Base-by-base conservation (phyloP, 305 asterid genomes). In the Solanum hybrid region DNA sequence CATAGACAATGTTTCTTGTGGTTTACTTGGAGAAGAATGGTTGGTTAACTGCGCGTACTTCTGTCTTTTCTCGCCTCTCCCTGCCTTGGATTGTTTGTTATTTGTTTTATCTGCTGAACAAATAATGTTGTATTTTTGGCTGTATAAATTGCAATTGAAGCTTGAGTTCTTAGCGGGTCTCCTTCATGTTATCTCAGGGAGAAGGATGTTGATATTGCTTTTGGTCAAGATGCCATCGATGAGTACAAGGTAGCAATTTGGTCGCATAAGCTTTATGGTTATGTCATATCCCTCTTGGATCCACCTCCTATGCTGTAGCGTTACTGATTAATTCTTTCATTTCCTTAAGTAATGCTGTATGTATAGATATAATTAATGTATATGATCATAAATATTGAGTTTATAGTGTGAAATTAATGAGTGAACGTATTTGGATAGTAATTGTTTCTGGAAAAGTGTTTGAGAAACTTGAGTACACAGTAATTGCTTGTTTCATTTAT, bases 221-320 rank as follows among this genome's bases (percentile, higher is more conserved):
- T 96, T 94, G 98, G 98, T 88, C 99, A 97, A 91, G 99, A 97
- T 94, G 96, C 98, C 75, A 97, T 98, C 83, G 99, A 98, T 91
- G 99, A 98, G 93, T 95, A 92, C 94, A 98, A 97, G 99, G 99
- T 97, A 93, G 85, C 75, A 86, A 84, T 93, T 91, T 86, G 46
- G 69, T 89, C 12, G 71, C 88, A 31, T 89, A 64, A 88, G 46
- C 78, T 91, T 78, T 90, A 51, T 91, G 73, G 24, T 78, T 35
- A 82, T 87, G 34, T 84, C 67, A 69, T 87, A 36, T 89, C 89
- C 20, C 88, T 89, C 28, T 78, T 73, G 74, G 89, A 90, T 93
- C 42, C 73, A 88, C 84, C 73, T 89, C 61, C 89, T 80, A 33
- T 51, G 67, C 39, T 85, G 88, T 73, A 85, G 76, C 46, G 24